A percentile compares a stretch with the other conserved stretches of the same genome.
Evolutionary conservation across 2,329 filamentous ascomycete species (phyloP).

Genomic region (Claviceps monticola): DNA sequence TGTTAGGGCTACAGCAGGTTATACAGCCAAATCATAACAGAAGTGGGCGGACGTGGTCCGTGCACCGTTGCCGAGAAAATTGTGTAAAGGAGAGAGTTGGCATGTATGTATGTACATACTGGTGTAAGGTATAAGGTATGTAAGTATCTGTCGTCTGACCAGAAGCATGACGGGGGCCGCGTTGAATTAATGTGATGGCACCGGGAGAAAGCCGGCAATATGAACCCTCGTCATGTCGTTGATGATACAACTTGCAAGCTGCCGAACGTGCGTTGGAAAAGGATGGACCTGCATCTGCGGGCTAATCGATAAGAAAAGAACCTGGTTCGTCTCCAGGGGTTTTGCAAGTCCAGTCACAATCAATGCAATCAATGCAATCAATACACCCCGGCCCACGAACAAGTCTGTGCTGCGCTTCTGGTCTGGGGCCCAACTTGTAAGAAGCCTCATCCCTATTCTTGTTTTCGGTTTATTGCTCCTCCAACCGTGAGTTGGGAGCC

Average conservation of each 20-base stretch:
- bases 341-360: not conserved
- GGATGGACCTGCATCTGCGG: not conserved
- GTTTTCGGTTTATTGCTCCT: not conserved
- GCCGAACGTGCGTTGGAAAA: not conserved
- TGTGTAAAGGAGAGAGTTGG: too few relatives aligned
- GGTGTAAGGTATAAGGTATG: not conserved
- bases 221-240: not conserved
- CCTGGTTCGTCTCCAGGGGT: slow-evolving; percentile 4
- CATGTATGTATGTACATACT: too few relatives aligned
- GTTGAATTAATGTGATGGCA: too few relatives aligned
- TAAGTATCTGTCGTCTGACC: too few relatives aligned
- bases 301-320: slow-evolving; percentile 4
- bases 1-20: too few relatives aligned
- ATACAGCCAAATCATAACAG: too few relatives aligned
- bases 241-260: not conserved
- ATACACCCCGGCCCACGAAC: not conserved
- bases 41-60: too few relatives aligned
- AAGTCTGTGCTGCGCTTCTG: not conserved
- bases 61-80: too few relatives aligned
- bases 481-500: not conserved
- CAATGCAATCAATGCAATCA: not conserved
- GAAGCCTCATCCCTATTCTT: not conserved
- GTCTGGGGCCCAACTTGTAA: not conserved
- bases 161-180: too few relatives aligned
- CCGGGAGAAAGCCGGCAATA: too few relatives aligned